A percentile compares a stretch with the other conserved stretches of the same genome.
phyloP scores from a whole-genome alignment of 2,329 filamentous ascomycete species.

The Ramichloridium luteum region DNA sequence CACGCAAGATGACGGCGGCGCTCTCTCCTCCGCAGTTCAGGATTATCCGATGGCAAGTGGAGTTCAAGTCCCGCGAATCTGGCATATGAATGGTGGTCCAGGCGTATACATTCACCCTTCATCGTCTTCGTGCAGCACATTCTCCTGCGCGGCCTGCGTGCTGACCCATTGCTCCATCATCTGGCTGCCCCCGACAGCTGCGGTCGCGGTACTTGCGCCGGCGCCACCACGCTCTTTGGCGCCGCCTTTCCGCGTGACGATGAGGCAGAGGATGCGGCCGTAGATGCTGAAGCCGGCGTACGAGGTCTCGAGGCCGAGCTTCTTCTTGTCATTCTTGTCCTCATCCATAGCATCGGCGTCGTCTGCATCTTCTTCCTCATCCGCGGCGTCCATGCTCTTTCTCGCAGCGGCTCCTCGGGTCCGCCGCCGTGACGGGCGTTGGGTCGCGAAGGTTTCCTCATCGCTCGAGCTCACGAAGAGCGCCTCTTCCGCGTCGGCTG shows the following conservation, averaged over 20 bases:
- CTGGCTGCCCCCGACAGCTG: slow-evolving; percentile 20
- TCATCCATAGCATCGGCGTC: slow-evolving; percentile 15
- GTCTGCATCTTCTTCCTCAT: slow-evolving; percentile 15
- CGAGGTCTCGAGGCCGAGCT: slow-evolving; percentile 68
- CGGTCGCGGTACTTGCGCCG: slow-evolving; percentile 10
- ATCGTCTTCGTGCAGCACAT: slow-evolving; percentile 22
- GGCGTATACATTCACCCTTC: too few relatives aligned
- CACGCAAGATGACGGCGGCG: too few relatives aligned
- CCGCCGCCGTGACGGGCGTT: slow-evolving; percentile 14
- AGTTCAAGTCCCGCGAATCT: too few relatives aligned
- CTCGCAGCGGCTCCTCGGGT: slow-evolving; percentile 9
- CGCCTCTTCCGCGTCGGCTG: slow-evolving; percentile 14
- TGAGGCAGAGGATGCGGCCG: slow-evolving; percentile 79
- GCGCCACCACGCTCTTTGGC: slow-evolving; percentile 26
- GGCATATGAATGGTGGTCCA: too few relatives aligned
- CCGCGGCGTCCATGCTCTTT: too few relatives aligned
- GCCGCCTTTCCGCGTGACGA: slow-evolving; percentile 60
- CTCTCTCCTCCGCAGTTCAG: too few relatives aligned
- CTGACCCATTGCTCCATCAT: slow-evolving; percentile 31
- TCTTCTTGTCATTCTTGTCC: slow-evolving; percentile 68
- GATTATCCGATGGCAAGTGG: too few relatives aligned
- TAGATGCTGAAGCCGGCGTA: slow-evolving; percentile 97
- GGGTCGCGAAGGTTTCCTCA: slow-evolving; percentile 24
- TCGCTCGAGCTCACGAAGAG: slow-evolving; percentile 28
- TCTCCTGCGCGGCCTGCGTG: slow-evolving; percentile 26